Conservation (phyloP, 108 stramenopile genomes). For the Cyclotella baltica region DNA sequence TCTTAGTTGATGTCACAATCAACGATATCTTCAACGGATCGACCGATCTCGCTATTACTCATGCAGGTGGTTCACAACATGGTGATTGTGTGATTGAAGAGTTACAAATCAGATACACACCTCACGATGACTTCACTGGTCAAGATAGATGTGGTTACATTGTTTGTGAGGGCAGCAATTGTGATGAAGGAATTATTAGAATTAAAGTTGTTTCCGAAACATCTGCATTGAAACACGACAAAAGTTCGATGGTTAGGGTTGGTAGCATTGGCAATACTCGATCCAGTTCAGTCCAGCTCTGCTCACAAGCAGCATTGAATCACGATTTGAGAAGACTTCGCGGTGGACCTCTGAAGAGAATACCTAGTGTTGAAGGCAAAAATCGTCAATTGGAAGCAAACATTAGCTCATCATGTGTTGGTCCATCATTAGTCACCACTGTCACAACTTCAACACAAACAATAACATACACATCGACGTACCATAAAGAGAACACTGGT, state of each 20-base stretch:
- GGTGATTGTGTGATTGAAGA: constrained; percentile 30
- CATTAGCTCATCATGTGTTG: constrained; percentile 19
- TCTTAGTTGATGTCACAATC: constrained; percentile 29
- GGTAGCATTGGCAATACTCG: neutral
- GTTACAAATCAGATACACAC: constrained; percentile 30
- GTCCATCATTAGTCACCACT: constrained; percentile 19
- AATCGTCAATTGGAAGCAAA: neutral
- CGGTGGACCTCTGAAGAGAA: neutral
- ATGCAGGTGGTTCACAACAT: constrained; percentile 33
- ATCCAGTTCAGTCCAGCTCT: constrained; percentile 18
- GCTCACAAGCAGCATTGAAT: constrained; percentile 13
- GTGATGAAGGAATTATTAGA: constrained; percentile 48
- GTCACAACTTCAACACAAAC: constrained; percentile 13
- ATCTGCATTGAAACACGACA: constrained; percentile 1
- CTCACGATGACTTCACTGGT: constrained; percentile 28
- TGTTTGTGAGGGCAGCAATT: constrained; percentile 23
- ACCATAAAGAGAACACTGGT: neutral
- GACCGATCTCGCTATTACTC: constrained; percentile 14
- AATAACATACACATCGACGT: constrained; percentile 29
- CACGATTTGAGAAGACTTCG: constrained; percentile 10
- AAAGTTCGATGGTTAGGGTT: neutral
- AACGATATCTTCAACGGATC: constrained; percentile 35
- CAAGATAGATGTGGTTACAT: constrained; percentile 38
- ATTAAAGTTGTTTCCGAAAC: constrained; percentile 21
- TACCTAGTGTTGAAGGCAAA: neutral